Evolutionary conservation across 208 protist species (phyloP), one percentile per base, ranked within the genome.

Genomic region (Leishmania tarentolae): DNA sequence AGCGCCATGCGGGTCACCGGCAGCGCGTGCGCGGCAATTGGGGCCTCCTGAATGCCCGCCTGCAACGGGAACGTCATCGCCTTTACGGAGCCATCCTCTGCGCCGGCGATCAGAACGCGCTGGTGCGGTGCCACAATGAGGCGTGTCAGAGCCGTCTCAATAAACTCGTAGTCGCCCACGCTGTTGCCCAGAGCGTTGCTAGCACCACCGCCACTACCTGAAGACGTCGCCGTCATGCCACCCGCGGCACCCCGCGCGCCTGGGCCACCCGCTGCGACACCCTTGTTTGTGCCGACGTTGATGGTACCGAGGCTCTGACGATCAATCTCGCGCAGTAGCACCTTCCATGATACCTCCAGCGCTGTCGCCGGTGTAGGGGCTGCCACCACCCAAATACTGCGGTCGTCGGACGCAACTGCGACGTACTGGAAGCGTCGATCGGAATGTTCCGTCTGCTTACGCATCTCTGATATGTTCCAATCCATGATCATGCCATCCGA

Each of bases 401-500:
- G 84, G 74, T 96, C 95, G 73, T 99, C 98, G 0, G 91, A 86
- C 8, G 93, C 85, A 52, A 98, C 86, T n/a, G 86, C 86, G 9
- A 89, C 91, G 91, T 98, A 99, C 79, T 96, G 90, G 76, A 92
- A 98, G 47, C 88, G 89, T 87, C 99, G 98, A 83, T 97, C 93
- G 3, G 94, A 83, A 88, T 97, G 91, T 79, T 99, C 97, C 75
- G 86, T 85, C 63, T 92, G 89, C 80, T 98, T 97, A 37, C 91
- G 94, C 80, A 97, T 88, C 70, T 97, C 93, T 40, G 82, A 81
- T 11, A 98, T 83, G 79, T 91, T 93, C 96, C 97, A 99, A 85
- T 99, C 95, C 76, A 99, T 98, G 44, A 99, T 93, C 76, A 98
- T 93, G 77, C 98, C 98, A 82, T 99, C 98, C 68, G 90, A 84